phyloP scores from a whole-genome alignment of 306 rosid genomes.

The Ammopiptanthus mongolicus region DNA sequence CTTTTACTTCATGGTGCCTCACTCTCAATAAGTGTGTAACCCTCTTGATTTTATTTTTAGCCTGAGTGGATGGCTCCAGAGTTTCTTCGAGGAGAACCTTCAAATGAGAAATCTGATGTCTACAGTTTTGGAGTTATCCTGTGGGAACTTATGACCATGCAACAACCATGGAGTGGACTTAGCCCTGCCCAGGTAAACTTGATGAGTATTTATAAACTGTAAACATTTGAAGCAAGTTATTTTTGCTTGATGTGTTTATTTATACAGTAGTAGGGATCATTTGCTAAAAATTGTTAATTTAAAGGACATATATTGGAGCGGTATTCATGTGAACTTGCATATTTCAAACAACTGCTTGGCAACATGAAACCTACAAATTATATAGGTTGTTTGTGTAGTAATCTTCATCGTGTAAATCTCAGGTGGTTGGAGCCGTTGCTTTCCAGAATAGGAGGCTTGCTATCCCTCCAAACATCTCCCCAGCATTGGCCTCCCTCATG shows the following conservation, averaged over 20 bases:
- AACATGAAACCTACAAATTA: constrained; percentile 13
- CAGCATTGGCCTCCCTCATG: constrained; percentile 71
- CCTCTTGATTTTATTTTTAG: constrained; percentile 60
- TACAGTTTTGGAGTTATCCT: constrained; percentile 93
- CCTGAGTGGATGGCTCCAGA: constrained; percentile 99
- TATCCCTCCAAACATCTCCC: constrained; percentile 70
- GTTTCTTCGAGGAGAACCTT: constrained; percentile 95
- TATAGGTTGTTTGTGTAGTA: neutral
- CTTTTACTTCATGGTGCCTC: constrained; percentile 36
- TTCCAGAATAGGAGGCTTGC: constrained; percentile 85
- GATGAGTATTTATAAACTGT: neutral
- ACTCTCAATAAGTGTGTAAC: constrained; percentile 38
- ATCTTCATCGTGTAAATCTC: constrained; percentile 19
- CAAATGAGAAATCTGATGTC: constrained; percentile 93
- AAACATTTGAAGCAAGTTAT: constrained; percentile 2
- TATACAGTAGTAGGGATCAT: constrained; percentile 15
- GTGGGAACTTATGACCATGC: constrained; percentile 91
- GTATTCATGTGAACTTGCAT: constrained; percentile 2
- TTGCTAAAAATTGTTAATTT: constrained; percentile 20
- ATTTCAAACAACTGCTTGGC: constrained; percentile 4
- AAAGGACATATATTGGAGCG: neutral
- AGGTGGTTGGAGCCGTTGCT: constrained; percentile 99
- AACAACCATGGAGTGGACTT: constrained; percentile 95
- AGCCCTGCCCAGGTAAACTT: constrained; percentile 77
- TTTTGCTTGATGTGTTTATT: constrained; percentile 16